Conservation (phyloP, 805 yeast genomes). For the Sugiyamaella marilandica region DNA sequence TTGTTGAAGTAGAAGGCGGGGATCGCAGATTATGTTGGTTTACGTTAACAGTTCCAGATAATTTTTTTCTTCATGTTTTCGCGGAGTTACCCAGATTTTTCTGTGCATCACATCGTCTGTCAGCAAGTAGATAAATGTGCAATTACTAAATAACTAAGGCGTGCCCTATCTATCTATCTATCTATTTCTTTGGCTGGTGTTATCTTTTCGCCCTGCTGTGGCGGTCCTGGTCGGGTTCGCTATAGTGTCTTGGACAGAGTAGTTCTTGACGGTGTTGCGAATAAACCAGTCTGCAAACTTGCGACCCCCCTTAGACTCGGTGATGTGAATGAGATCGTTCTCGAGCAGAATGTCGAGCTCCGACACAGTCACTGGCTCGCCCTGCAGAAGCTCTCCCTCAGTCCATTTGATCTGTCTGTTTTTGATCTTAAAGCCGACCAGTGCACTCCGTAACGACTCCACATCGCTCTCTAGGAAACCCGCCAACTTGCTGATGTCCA, state of each 20-base stretch:
- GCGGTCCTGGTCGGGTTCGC: slow-evolving; percentile 25
- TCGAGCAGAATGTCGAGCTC: slow-evolving; percentile 43
- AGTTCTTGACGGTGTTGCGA: slow-evolving; percentile 44
- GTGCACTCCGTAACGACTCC: slow-evolving; percentile 36
- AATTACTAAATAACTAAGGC: too few species aligned
- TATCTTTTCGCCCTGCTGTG: slow-evolving; percentile 8
- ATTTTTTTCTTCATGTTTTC: too few species aligned
- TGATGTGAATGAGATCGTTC: slow-evolving; percentile 40
- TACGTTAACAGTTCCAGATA: too few species aligned
- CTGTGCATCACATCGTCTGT: too few species aligned
- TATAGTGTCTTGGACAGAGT: slow-evolving; percentile 41
- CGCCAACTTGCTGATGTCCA: slow-evolving; percentile 42
- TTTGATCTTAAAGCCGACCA: slow-evolving; percentile 43
- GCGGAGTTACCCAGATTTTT: too few species aligned
- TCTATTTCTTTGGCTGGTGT: too few species aligned
- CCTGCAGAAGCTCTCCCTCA: slow-evolving; percentile 39
- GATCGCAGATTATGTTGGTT: too few species aligned
- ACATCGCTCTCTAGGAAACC: slow-evolving; percentile 37
- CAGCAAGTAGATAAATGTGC: too few species aligned
- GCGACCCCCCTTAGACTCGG: slow-evolving; percentile 43
- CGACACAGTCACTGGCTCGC: slow-evolving; percentile 38
- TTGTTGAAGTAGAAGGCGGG: too few species aligned
- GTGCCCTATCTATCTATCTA: too few species aligned
- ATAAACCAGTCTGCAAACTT: slow-evolving; percentile 49
- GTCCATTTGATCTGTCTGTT: slow-evolving; percentile 43